Conservation (phyloP, 805 yeast species). For the Myxozyma udenii region DNA sequence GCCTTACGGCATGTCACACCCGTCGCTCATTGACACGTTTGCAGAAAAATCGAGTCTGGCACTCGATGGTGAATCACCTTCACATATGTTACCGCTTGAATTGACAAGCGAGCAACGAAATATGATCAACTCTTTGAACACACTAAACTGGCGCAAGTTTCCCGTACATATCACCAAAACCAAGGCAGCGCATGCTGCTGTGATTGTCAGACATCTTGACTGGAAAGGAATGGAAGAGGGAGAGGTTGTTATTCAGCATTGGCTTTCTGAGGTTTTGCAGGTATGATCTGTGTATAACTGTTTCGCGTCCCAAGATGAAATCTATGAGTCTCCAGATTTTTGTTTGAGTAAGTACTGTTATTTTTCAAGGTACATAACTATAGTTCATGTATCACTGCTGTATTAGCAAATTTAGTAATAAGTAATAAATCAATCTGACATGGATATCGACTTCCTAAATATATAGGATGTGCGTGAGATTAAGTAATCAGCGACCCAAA, state of each 20-base stretch:
- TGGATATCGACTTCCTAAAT: no score
- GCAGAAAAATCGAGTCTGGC: slow-evolving; percentile 30
- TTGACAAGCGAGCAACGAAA: slow-evolving; percentile 44
- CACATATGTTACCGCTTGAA: slow-evolving; percentile 41
- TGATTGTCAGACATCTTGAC: slow-evolving; percentile 61
- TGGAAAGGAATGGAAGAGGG: slow-evolving; percentile 66
- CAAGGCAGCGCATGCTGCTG: slow-evolving; percentile 74
- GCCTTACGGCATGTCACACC: slow-evolving; percentile 30
- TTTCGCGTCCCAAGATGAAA: no score
- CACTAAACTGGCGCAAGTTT: slow-evolving; percentile 62
- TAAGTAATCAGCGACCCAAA: no score
- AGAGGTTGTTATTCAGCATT: slow-evolving; percentile 60
- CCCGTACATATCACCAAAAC: slow-evolving; percentile 68
- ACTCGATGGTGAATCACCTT: slow-evolving; percentile 28
- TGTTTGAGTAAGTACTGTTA: no score
- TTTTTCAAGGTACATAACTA: no score
- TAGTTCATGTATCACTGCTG: no score
- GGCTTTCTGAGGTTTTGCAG: slow-evolving; percentile 48
- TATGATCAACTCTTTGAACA: slow-evolving; percentile 58
- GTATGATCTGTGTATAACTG: no score
- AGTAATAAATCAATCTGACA: no score
- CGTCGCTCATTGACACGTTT: slow-evolving; percentile 31
- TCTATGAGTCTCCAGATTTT: no score
- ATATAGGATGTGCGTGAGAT: no score
- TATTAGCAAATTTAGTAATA: no score